Base-by-base conservation (phyloP, 331 rosid species). In the Phaseolus coccineus region DNA sequence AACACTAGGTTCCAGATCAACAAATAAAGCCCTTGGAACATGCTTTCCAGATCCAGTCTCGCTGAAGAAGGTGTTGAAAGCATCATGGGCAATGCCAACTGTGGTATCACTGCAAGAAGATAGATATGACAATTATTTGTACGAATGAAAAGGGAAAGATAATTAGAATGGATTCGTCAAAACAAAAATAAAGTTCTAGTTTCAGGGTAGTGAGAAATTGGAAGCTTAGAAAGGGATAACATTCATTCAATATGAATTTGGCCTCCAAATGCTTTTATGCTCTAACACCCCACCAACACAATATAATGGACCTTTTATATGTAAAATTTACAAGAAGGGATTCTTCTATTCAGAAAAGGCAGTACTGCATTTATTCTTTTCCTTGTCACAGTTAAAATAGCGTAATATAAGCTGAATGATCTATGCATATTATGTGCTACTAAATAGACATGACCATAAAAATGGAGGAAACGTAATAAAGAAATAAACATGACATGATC, bases 1-100 rank as follows among this genome's bases (percentile, higher is more conserved):
- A 35, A 90, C 95, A 22, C 76, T 90, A 51, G 95, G 92, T 73
- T 90, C 95, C 30, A 90, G 85, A 84, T 90, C 95, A 77, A 90
- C 91, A 85, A 88, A 90, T 80, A 90, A 48, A 40, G 92, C 89
- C 73, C 95, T 83, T 16, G 95, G 95, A 14, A 90, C 95, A 47
- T 88, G 92, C 82, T 85, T 83, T 2, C 95, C 92, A 0, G 90
- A 74, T 46, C 92, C 87, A 3, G 90, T 88, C 85, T 88, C 92
- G 0, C 92, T 88, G 86, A 90, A 86, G 87, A 89, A 89, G 69
- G 93, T 89, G 83, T 86, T 88, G 44, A 90, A 90, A 31, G 91
- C 80, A 86, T 88, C 91, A n/a, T 52, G 83, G 61, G 86, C 86
- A 50, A 78, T 25, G 19, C 91, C 92, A 5, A 84, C 65, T 3